These are phyloP conservation scores for Ceratocystis destructans DNA, from an alignment of 2,329 filamentous ascomycete genomes.

Conservation along the genomic window DNA sequence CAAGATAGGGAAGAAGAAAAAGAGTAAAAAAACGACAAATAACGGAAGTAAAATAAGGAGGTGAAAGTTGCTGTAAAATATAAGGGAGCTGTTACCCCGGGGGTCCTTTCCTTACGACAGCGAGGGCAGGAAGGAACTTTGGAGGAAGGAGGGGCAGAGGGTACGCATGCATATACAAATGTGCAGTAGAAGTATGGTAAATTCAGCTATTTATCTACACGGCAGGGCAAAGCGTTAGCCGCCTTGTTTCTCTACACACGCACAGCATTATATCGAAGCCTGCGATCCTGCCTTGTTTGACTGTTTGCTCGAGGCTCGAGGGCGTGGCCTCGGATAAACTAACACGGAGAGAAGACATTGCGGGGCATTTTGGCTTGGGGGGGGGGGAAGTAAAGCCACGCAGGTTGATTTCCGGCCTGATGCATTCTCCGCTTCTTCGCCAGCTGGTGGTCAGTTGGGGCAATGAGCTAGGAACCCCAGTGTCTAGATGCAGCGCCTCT, in stretches of 20 bases:
- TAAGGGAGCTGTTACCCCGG: neutral
- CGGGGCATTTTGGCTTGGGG: no score
- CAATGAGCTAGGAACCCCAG: no score
- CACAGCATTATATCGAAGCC: no score
- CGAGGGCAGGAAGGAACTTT: neutral
- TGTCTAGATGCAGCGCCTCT: no score
- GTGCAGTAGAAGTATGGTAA: neutral
- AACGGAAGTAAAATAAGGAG: slow-evolving; percentile 13
- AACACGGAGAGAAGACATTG: no score
- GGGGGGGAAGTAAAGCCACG: no score
- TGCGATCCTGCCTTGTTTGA: no score
- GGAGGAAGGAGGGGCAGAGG: neutral
- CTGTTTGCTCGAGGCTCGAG: neutral
- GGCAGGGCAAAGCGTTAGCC: neutral
- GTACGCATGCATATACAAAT: neutral
- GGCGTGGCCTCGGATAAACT: no score
- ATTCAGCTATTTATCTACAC: neutral
- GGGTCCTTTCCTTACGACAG: neutral
- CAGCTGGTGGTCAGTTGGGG: no score
- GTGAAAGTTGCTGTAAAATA: neutral
- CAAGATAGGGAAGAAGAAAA: slow-evolving; percentile 3
- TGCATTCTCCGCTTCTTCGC: no score
- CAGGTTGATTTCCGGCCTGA: no score
- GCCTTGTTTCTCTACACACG: neutral
- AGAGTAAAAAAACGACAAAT: neutral